Percentiles rank a stretch among this genome's conserved stretches.
Evolutionary conservation across 2,329 filamentous ascomycete genomes (phyloP).

Genomic region (Periconia digitata): DNA sequence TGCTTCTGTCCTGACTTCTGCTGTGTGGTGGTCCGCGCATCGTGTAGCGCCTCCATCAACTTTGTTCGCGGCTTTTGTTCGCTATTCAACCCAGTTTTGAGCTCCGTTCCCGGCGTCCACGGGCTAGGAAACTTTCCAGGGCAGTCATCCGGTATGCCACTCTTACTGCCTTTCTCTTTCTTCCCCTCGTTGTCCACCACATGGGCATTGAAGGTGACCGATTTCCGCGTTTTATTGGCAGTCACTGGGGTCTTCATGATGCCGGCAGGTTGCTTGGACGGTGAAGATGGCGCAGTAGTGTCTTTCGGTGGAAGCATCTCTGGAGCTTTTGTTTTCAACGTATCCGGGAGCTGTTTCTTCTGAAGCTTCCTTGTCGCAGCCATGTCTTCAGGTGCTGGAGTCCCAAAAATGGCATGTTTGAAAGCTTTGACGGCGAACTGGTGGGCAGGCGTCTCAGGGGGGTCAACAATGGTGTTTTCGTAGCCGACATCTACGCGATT

Average conservation of each 20-base stretch:
- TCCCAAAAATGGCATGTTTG: constrained; percentile 66
- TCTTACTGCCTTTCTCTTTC: constrained; percentile 48
- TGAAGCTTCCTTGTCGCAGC: constrained; percentile 25
- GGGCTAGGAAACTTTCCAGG: constrained; percentile 55
- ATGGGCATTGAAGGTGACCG: constrained; percentile 61
- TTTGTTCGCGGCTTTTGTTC: constrained; percentile 43
- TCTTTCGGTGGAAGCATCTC: constrained; percentile 24
- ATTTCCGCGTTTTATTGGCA: constrained; percentile 58
- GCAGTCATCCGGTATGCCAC: constrained; percentile 51
- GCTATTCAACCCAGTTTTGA: constrained; percentile 27
- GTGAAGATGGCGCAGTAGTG: constrained; percentile 42
- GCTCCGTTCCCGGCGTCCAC: constrained; percentile 48
- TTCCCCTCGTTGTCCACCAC: constrained; percentile 60
- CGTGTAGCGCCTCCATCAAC: constrained; percentile 49
- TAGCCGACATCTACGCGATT: constrained; percentile 31
- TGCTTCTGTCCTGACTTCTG: constrained; percentile 30
- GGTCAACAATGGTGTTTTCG: constrained; percentile 52
- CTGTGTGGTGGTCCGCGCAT: constrained; percentile 46
- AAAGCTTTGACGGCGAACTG: constrained; percentile 69
- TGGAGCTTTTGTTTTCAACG: constrained; percentile 21
- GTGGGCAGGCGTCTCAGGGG: constrained; percentile 66
- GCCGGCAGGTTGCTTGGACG: constrained; percentile 59
- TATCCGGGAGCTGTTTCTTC: constrained; percentile 26
- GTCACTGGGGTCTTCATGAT: constrained; percentile 67
- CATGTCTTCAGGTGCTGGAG: constrained; percentile 56